phyloP scores from a whole-genome alignment of 1,284 basidiomycete species.

The Puccinia horiana region DNA sequence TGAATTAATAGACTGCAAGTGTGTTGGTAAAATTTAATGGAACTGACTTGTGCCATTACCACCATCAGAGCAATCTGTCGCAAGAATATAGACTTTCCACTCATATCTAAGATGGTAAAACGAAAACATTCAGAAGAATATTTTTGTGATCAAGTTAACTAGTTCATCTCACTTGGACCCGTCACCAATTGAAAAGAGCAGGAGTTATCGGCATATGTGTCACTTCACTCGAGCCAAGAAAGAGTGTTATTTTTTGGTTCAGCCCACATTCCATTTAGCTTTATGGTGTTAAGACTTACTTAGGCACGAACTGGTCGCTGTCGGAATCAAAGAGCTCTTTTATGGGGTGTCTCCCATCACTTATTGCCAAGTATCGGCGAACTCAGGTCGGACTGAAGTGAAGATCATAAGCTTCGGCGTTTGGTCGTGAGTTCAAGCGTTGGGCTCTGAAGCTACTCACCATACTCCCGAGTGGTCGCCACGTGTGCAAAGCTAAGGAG shows the following conservation, averaged over 20 bases:
- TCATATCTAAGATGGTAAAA: slow-evolving; percentile 52
- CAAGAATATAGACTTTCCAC: slow-evolving; percentile 56
- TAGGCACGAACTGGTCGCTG: slow-evolving; percentile 37
- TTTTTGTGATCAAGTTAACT: background rate
- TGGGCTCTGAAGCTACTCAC: slow-evolving; percentile 36
- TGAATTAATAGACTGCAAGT: background rate
- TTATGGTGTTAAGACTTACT: slow-evolving; percentile 13
- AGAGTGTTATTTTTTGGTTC: background rate
- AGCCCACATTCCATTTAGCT: background rate
- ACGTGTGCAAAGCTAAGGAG: slow-evolving; percentile 68
- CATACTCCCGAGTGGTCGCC: slow-evolving; percentile 67
- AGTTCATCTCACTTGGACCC: slow-evolving; percentile 32
- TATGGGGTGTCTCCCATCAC: slow-evolving; percentile 74
- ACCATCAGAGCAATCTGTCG: slow-evolving; percentile 55
- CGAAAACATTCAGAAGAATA: background rate
- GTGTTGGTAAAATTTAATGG: background rate
- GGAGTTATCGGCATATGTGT: slow-evolving; percentile 77
- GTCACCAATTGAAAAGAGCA: slow-evolving; percentile 70
- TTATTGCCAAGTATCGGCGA: slow-evolving; percentile 82
- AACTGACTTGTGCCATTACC: slow-evolving; percentile 53
- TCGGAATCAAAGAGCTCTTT: slow-evolving; percentile 38
- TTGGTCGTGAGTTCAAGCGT: background rate
- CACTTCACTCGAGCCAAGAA: slow-evolving; percentile 57
- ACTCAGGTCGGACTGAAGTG: slow-evolving; percentile 75
- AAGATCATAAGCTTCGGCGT: background rate